Evolutionary conservation across 768 basidiomycete species (phyloP).

Genomic region (Lepiota venenata): DNA sequence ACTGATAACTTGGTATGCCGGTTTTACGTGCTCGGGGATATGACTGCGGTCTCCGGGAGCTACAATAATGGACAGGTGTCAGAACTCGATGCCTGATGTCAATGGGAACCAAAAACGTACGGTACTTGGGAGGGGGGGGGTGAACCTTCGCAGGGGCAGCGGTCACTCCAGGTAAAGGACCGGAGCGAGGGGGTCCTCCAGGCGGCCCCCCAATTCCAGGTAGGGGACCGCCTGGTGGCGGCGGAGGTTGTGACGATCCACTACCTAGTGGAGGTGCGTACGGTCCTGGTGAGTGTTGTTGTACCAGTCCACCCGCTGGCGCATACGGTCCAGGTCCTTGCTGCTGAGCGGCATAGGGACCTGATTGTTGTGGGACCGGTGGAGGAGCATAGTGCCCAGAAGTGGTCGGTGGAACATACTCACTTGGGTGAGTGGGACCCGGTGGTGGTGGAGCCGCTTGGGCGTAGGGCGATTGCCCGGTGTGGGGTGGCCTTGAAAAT

Average conservation of each 20-base stretch:
- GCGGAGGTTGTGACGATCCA: conserved; percentile 18
- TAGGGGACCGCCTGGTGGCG: conserved; percentile 20
- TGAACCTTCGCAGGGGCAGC: conserved; percentile 16
- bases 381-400: conserved; percentile 14
- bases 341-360: conserved; percentile 25
- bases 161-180: conserved; percentile 19
- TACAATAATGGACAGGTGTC: conserved; percentile 27
- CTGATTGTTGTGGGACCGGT: conserved; percentile 26
- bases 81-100: not conserved
- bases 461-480: conserved; percentile 28
- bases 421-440: conserved; percentile 19
- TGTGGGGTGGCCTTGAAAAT: conserved; percentile 19
- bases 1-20: conserved; percentile 65
- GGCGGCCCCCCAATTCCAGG: conserved; percentile 18
- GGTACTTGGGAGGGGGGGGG: conserved; percentile 39
- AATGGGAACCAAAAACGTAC: conserved; percentile 26
- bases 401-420: conserved; percentile 21
- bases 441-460: conserved; percentile 42
- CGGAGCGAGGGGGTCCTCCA: conserved; percentile 27
- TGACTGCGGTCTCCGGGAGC: conserved; percentile 92
- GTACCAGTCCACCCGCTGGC: conserved; percentile 1
- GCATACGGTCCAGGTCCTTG: conserved; percentile 15
- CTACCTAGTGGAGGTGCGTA: conserved; percentile 41
- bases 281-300: conserved; percentile 27
- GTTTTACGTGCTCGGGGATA: conserved; percentile 67